Conservation (phyloP, 495 filamentous ascomycete species). For the Coniosporium apollinis region DNA sequence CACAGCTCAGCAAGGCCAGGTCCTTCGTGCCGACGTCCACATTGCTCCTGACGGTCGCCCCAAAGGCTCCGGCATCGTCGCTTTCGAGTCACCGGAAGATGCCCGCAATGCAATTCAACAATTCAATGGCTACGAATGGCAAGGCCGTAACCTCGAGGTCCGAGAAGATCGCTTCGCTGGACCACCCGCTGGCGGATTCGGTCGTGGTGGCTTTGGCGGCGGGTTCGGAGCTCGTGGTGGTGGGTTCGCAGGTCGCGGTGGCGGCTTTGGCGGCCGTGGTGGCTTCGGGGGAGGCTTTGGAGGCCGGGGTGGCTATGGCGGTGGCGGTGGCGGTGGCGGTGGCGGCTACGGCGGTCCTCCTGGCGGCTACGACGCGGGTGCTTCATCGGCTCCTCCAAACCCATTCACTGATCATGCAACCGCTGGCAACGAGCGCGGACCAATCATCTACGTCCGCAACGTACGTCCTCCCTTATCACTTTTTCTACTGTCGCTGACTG, state of each 20-base stretch:
- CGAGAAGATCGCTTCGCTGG: constrained; percentile 91
- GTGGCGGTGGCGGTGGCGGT: constrained; percentile 17
- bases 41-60: constrained; percentile 80
- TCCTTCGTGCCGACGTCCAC: constrained; percentile 94
- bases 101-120: constrained; percentile 89
- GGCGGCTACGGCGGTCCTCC: constrained; percentile 24
- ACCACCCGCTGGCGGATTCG: constrained; percentile 30
- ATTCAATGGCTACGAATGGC: constrained; percentile 98
- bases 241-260: constrained; percentile 30
- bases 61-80: constrained; percentile 91
- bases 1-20: constrained; percentile 48
- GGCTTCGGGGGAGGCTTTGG: constrained; percentile 30
- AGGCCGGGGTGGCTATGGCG: constrained; percentile 22
- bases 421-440: constrained; percentile 65
- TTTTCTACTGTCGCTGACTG: constrained; percentile 8
- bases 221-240: constrained; percentile 29
- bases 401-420: constrained; percentile 91
- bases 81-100: constrained; percentile 86
- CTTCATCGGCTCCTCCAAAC: constrained; percentile 50
- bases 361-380: constrained; percentile 25
- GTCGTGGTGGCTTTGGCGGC: constrained; percentile 40
- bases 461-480: constrained; percentile 38
- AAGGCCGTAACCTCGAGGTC: constrained; percentile 82
- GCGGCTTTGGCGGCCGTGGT: constrained; percentile 29
- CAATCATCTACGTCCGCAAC: constrained; percentile 89